These are phyloP conservation scores for Triticum turgidum DNA, from an alignment of 176 grass and related monocot genomes.

Conservation along the genomic window DNA sequence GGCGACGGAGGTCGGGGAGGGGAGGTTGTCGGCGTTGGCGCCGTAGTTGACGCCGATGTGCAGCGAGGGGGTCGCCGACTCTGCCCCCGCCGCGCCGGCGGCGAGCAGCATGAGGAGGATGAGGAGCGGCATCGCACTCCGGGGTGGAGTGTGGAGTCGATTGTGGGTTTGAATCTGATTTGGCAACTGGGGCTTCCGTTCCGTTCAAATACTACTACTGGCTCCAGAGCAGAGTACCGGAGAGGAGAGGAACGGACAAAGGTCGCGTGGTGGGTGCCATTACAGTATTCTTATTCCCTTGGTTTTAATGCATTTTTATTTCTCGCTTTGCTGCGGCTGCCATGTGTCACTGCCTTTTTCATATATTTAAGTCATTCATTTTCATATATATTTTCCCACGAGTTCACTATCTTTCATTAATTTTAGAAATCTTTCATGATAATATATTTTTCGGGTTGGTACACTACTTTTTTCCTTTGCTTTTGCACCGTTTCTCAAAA, in stretches of 20 bases:
- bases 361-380: no score
- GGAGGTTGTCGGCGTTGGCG: slow-evolving; percentile 78
- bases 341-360: neutral
- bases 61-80: neutral
- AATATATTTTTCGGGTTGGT: neutral
- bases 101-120: neutral
- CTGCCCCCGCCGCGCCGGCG: neutral
- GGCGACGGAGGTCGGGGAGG: slow-evolving; percentile 40
- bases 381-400: no score
- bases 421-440: neutral
- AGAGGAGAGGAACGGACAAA: neutral
- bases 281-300: slow-evolving; percentile 6
- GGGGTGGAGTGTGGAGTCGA: neutral
- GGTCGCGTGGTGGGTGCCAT: slow-evolving; percentile 16
- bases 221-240: no score
- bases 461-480: neutral
- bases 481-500: neutral
- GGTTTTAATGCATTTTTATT: neutral
- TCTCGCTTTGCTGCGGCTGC: neutral
- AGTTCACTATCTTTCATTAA: no score
- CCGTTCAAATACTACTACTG: slow-evolving; percentile 5
- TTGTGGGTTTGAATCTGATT: neutral
- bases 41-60: slow-evolving; percentile 93
- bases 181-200: neutral
- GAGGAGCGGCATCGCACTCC: neutral